Conservation (phyloP, 1,284 basidiomycete species). For the Pyrrhoderma lamaoense region DNA sequence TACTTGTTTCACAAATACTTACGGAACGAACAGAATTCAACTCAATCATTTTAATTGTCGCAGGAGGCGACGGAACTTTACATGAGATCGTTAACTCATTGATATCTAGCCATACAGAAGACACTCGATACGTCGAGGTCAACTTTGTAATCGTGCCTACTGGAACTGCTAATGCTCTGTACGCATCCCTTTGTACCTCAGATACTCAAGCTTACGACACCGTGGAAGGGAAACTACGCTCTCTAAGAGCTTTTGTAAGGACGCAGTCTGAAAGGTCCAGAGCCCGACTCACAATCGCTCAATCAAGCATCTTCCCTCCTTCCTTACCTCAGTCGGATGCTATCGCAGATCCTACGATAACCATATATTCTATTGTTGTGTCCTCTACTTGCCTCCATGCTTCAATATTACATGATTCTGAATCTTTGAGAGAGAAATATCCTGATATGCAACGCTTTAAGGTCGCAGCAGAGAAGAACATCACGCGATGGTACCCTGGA, state of each 20-base stretch:
- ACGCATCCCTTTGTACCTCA: conserved; percentile 53
- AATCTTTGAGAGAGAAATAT: conserved; percentile 57
- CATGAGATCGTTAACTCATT: conserved; percentile 75
- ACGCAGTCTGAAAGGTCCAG: conserved; percentile 18
- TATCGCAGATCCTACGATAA: conserved; percentile 7
- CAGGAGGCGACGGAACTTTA: conserved; percentile 87
- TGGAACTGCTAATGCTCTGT: conserved; percentile 95
- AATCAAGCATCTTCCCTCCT: background rate
- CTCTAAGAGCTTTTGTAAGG: conserved; percentile 32
- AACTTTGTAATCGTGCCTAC: conserved; percentile 60
- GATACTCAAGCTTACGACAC: conserved; percentile 24
- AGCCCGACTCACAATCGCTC: conserved; percentile 49
- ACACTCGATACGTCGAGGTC: conserved; percentile 16
- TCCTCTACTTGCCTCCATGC: conserved; percentile 85
- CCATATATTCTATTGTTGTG: conserved; percentile 46
- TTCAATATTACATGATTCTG: conserved; percentile 75
- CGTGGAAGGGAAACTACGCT: conserved; percentile 42
- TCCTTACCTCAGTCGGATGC: background rate
- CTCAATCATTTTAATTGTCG: conserved; percentile 47
- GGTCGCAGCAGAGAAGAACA: conserved; percentile 73
- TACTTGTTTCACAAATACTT: conserved; percentile 40
- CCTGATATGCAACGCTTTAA: conserved; percentile 85
- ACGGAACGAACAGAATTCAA: conserved; percentile 20
- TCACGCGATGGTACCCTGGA: conserved; percentile 64
- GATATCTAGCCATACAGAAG: conserved; percentile 16